Percentiles rank a stretch among this genome's conserved stretches.
These are phyloP conservation scores for Silene vulgaris DNA, from an alignment of 179 eudicot genomes.

Conservation along the genomic window DNA sequence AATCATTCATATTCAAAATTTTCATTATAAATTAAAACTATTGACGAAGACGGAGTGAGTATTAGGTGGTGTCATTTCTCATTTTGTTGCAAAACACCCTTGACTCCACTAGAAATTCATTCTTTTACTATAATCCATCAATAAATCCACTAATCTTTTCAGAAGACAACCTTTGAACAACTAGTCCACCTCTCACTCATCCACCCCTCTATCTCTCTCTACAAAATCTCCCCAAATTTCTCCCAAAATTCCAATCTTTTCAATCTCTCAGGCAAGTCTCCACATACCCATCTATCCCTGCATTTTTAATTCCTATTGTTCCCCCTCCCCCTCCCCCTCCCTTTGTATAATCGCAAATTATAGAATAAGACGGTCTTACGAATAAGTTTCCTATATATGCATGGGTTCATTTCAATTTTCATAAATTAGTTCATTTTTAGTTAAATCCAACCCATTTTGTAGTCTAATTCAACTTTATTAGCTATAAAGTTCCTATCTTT, in stretches of 20 bases:
- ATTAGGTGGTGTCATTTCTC: no score
- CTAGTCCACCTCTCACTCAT: constrained; percentile 1
- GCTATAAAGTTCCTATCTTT: neutral
- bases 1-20: no score
- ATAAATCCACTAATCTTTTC: neutral
- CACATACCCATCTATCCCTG: neutral
- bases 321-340: neutral
- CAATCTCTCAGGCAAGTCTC: constrained; percentile 10
- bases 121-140: neutral
- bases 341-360: neutral
- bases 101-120: no score
- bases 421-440: neutral
- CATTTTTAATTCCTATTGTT: neutral
- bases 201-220: neutral
- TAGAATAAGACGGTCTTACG: no score
- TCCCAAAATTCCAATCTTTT: neutral
- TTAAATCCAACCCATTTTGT: neutral
- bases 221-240: neutral
- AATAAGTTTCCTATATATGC: no score
- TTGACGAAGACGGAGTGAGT: no score
- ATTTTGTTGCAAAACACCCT: no score
- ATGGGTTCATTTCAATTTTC: neutral
- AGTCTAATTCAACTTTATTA: neutral
- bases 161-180: constrained; percentile 15
- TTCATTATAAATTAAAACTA: no score